Evolutionary conservation across 2,329 filamentous ascomycete species (phyloP).

Genomic region (Colletotrichum truncatum): DNA sequence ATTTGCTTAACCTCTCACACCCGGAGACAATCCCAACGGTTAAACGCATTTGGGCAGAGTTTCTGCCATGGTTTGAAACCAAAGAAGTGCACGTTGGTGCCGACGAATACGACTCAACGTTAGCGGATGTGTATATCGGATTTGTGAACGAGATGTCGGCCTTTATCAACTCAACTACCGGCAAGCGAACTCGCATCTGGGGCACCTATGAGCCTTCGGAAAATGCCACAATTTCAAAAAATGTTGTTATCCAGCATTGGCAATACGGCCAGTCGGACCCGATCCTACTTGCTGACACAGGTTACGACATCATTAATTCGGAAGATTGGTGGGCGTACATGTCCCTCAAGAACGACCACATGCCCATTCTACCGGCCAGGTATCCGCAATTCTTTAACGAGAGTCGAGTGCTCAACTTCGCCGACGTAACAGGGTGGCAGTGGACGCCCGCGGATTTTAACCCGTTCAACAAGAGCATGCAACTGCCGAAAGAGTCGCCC

Average conservation of each 20-base stretch:
- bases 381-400: conserved; percentile 58
- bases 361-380: conserved; percentile 52
- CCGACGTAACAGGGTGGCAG: conserved; percentile 48
- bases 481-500: conserved; percentile 40
- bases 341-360: conserved; percentile 61
- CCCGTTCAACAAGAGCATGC: conserved; percentile 49
- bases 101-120: conserved; percentile 56
- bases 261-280: conserved; percentile 49
- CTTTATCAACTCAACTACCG: conserved; percentile 46
- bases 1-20: conserved; percentile 60
- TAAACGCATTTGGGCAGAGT: conserved; percentile 59
- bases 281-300: conserved; percentile 44
- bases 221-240: conserved; percentile 45
- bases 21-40: conserved; percentile 60
- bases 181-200: conserved; percentile 60
- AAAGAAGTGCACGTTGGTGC: conserved; percentile 64
- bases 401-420: conserved; percentile 54
- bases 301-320: conserved; percentile 53
- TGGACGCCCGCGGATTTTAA: conserved; percentile 57
- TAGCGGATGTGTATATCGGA: conserved; percentile 56
- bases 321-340: conserved; percentile 64
- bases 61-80: conserved; percentile 62
- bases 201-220: conserved; percentile 55
- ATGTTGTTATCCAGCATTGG: conserved; percentile 57
- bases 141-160: conserved; percentile 61